Conservation (phyloP, 257 asterid genomes). For the Thymus quinquecostatus region DNA sequence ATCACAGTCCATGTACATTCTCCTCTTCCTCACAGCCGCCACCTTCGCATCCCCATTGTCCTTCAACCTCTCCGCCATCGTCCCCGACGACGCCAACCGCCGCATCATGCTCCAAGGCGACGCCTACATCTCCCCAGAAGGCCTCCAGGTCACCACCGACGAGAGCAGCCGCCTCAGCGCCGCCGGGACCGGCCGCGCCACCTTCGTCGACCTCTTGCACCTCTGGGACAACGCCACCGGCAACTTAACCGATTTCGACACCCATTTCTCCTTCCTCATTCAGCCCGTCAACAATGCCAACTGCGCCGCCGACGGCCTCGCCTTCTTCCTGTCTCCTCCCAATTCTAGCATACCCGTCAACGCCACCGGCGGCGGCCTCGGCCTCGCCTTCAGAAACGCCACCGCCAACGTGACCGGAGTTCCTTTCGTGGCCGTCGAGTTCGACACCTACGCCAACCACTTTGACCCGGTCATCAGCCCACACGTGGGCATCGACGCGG, state of each 20-base stretch:
- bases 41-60: conserved; percentile 1
- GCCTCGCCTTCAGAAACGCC: not conserved
- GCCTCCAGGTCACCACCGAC: conserved; percentile 15
- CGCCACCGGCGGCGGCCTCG: conserved; percentile 2
- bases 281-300: not conserved
- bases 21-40: not conserved
- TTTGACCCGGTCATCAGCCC: not conserved
- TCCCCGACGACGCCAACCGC: not conserved
- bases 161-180: not conserved
- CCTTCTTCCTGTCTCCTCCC: conserved; percentile 7
- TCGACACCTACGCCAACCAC: not conserved
- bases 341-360: not conserved
- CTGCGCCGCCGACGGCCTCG: conserved; percentile 11
- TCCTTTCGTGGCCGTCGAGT: conserved; percentile 22
- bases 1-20: not conserved
- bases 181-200: conserved; percentile 9
- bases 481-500: conserved; percentile 1
- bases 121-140: not conserved
- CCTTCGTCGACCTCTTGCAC: not conserved
- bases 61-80: conserved; percentile 19
- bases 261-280: conserved; percentile 9
- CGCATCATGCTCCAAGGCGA: not conserved
- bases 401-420: not conserved
- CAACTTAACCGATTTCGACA: not conserved
- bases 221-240: conserved; percentile 20